Conservation (phyloP, 1,284 basidiomycete genomes). For the Austroboletus novae-zelandiae region DNA sequence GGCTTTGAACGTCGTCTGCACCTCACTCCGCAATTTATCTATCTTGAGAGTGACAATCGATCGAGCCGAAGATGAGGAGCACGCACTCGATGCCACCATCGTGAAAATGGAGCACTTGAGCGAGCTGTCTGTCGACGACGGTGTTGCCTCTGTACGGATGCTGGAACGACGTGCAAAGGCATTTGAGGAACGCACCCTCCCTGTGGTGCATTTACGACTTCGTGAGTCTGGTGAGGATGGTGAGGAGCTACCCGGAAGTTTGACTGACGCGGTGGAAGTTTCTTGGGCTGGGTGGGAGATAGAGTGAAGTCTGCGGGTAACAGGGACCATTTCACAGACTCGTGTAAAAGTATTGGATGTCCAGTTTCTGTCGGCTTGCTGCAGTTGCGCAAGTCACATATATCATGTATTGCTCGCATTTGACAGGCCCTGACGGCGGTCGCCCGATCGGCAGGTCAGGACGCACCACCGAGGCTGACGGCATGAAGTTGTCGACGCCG, state of each 20-base stretch:
- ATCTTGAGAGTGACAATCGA: not conserved
- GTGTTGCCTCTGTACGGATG: conserved; percentile 10
- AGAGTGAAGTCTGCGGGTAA: too few species aligned
- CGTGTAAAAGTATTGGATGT: too few species aligned
- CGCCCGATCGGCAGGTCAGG: too few species aligned
- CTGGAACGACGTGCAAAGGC: conserved; percentile 1
- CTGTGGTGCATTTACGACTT: not conserved
- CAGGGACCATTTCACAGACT: too few species aligned
- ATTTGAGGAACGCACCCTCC: not conserved
- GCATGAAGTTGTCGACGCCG: too few species aligned
- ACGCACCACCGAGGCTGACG: too few species aligned
- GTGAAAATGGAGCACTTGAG: conserved; percentile 4
- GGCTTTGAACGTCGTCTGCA: not conserved
- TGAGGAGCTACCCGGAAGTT: too few species aligned
- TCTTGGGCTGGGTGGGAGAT: conserved; percentile 6
- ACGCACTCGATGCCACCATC: conserved; percentile 8
- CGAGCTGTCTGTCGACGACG: not conserved
- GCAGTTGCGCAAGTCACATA: too few species aligned
- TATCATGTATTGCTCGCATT: too few species aligned
- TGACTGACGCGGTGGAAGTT: not conserved
- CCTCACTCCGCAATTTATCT: not conserved
- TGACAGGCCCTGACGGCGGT: too few species aligned
- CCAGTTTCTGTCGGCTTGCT: too few species aligned
- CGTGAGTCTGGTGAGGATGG: too few species aligned
- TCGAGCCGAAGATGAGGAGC: not conserved